These are phyloP conservation scores for Tetraselmis chui DNA, from an alignment of 139 green algal genomes.

Conservation along the genomic window DNA sequence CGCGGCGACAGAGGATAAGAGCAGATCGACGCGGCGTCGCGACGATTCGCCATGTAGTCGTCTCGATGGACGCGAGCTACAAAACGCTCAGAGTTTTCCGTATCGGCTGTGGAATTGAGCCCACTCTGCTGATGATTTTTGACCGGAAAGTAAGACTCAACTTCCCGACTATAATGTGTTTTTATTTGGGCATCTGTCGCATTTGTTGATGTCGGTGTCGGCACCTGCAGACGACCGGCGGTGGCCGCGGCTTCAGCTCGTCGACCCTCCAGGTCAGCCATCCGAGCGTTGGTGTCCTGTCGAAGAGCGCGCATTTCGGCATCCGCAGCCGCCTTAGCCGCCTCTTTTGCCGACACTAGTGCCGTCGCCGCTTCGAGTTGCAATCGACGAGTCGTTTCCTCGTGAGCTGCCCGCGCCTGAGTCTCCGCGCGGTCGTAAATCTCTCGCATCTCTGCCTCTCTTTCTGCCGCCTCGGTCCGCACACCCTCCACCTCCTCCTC, in stretches of 20 bases:
- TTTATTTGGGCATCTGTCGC: too few species aligned
- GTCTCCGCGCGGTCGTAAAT: not conserved
- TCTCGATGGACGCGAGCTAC: too few species aligned
- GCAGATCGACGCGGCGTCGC: too few species aligned
- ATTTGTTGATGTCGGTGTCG: too few species aligned
- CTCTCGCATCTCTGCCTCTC: not conserved
- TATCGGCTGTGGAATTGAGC: too few species aligned
- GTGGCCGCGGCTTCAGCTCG: not conserved
- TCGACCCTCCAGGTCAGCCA: not conserved
- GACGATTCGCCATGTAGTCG: too few species aligned
- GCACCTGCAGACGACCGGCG: not conserved
- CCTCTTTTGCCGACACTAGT: not conserved
- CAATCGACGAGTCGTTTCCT: not conserved
- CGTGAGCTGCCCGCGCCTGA: not conserved
- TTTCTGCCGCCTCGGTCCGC: not conserved
- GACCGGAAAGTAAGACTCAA: too few species aligned
- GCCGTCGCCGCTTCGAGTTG: not conserved
- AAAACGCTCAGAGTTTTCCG: too few species aligned
- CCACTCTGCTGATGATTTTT: too few species aligned
- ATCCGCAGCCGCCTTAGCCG: not conserved
- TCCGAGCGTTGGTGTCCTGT: not conserved
- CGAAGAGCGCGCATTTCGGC: not conserved
- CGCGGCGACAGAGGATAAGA: too few species aligned
- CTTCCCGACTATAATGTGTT: too few species aligned
- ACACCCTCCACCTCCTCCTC: not conserved